These are phyloP conservation scores for Lepidium africanum DNA, from an alignment of 345 rosid species.

Conservation along the genomic window DNA sequence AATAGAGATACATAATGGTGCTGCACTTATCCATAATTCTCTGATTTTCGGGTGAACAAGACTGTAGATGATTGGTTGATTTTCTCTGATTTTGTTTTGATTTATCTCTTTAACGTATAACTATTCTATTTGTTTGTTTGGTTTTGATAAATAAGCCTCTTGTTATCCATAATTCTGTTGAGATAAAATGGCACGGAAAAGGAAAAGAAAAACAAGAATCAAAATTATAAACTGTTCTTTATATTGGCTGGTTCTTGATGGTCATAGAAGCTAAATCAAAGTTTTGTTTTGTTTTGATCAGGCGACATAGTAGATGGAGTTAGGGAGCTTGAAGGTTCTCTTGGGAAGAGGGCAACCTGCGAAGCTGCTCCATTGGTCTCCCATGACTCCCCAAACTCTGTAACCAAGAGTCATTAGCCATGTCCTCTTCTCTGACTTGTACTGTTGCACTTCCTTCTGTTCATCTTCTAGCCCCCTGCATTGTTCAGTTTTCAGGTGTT, in stretches of 20 bases:
- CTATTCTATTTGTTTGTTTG: not conserved
- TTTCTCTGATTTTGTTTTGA: not conserved
- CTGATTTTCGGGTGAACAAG: too few species aligned
- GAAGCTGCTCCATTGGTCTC: constrained; percentile 81
- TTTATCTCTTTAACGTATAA: not conserved
- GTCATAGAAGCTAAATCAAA: not conserved
- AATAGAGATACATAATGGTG: constrained; percentile 22
- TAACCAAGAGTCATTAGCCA: constrained; percentile 48
- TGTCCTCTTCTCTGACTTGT: constrained; percentile 52
- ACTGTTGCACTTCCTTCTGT: constrained; percentile 45
- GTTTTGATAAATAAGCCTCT: not conserved
- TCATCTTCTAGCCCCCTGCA: constrained; percentile 63
- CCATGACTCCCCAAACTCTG: constrained; percentile 72
- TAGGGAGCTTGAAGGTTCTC: constrained; percentile 86
- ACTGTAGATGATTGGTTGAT: not conserved
- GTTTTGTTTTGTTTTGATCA: constrained; percentile 14
- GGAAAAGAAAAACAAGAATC: not conserved
- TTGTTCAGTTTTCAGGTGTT: constrained; percentile 5
- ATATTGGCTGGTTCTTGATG: not conserved
- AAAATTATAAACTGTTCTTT: not conserved
- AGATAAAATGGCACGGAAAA: not conserved
- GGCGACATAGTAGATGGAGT: constrained; percentile 63
- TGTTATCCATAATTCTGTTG: not conserved
- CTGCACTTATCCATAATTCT: too few species aligned
- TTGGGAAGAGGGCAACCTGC: constrained; percentile 55